Evolutionary conservation across 2,329 filamentous ascomycete genomes (phyloP), one percentile per base, ranked within the genome.

Genomic region (Neurospora sp.): DNA sequence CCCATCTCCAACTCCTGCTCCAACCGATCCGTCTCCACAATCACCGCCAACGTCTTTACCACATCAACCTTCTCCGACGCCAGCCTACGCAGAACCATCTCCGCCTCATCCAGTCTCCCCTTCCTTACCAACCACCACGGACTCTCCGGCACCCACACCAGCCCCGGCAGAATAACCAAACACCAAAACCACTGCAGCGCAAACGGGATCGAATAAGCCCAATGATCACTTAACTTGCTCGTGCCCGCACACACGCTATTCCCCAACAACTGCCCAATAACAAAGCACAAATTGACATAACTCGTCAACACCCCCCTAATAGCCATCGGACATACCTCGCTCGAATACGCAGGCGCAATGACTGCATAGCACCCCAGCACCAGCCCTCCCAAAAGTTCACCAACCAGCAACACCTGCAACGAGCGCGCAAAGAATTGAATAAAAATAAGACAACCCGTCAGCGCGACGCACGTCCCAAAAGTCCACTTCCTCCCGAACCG

Each of bases 241-340:
- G 82, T 81, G 2, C 81, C 82, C 2, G 82, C 80, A 1, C 82
- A 83, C 41, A 84, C 80, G 6, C 80, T 81, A 69, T 84, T 83
- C 4, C 80, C 86, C 2, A 89, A 79, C 4, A 89, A 81, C 74
- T 89, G 87, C 0, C 87, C 87, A 19, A 87, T 87, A 57, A 88
- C 87, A 77, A 88, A 89, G 74, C 86, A 88, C 43, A 89, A 78
- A 74, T 89, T 89, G 70, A 88, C 84, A 70, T 85, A 89, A 40
- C 84, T 84, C 0, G 87, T 89, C 28, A 89, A 78, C 65, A 86
- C 82, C 37, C 85, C 86, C 37, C 88, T 83, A 46, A 90, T 81
- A 1, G 84, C 83, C 38, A 87, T 80, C 1, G 87, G 88, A 46
- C 86, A 87, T 6, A 89, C 85, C 76, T 90, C 87, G 0, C 85